Evolutionary conservation across 163 green algal genomes (phyloP).

Genomic region (Volvox carteri): DNA sequence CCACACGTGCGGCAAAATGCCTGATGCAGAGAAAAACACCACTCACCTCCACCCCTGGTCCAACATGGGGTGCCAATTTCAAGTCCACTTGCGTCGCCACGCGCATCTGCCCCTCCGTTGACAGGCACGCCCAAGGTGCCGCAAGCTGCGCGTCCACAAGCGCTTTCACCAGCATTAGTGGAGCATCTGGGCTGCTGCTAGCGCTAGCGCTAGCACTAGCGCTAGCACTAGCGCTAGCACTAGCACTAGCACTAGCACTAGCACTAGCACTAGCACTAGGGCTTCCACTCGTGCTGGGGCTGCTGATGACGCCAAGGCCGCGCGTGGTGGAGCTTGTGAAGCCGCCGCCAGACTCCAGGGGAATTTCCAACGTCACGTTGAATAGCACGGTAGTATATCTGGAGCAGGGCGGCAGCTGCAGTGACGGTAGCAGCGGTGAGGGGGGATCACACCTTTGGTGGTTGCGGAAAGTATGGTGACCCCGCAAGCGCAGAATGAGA

Average conservation of each 20-base stretch:
- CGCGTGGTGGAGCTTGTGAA: neutral
- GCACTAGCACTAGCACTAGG: neutral
- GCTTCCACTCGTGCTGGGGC: neutral
- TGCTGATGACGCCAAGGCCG: neutral
- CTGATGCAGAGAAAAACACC: too few species aligned
- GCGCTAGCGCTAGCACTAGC: neutral
- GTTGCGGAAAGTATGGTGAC: neutral
- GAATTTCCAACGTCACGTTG: slow-evolving; percentile 17
- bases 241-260: neutral
- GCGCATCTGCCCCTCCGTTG: slow-evolving; percentile 35
- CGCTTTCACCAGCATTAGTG: neutral
- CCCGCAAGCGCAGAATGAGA: neutral
- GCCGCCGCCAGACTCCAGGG: neutral
- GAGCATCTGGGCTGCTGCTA: neutral
- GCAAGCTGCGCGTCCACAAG: neutral
- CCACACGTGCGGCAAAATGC: too few species aligned
- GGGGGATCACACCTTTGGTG: neutral
- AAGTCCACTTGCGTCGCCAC: neutral
- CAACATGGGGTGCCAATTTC: neutral
- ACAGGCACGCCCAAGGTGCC: slow-evolving; percentile 3
- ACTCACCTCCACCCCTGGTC: slow-evolving; percentile 12
- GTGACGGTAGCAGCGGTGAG: neutral
- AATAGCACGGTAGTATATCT: neutral
- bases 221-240: neutral
- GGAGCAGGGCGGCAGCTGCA: slow-evolving; percentile 27